These are phyloP conservation scores for Musa itinerans DNA, from an alignment of 176 grass and related monocot genomes.

Conservation along the genomic window DNA sequence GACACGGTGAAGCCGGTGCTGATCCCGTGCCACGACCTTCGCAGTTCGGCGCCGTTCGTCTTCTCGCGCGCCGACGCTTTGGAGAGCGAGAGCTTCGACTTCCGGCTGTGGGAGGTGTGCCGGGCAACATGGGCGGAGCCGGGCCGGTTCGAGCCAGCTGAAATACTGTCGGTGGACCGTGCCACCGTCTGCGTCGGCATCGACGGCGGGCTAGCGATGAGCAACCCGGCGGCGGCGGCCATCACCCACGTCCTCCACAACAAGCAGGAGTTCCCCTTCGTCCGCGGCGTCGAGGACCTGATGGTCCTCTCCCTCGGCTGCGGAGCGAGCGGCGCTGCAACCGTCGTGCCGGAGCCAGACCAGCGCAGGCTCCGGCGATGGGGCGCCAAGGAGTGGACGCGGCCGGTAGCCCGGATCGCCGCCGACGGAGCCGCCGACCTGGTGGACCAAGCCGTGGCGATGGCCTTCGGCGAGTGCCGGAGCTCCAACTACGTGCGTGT, in stretches of 20 bases:
- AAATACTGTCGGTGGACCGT: conserved; percentile 61
- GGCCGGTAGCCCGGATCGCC: conserved; percentile 79
- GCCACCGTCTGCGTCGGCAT: conserved; percentile 57
- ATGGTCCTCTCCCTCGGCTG: conserved; percentile 89
- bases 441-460: conserved; percentile 91
- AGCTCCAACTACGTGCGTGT: conserved; percentile 82
- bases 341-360: conserved; percentile 26
- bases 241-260: conserved; percentile 99
- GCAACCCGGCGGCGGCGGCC: conserved; percentile 66
- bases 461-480: conserved; percentile 82
- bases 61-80: conserved; percentile 93
- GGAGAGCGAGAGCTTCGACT: conserved; percentile 86
- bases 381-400: conserved; percentile 82
- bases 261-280: conserved; percentile 97
- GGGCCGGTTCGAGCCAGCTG: conserved; percentile 70
- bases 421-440: conserved; percentile 86
- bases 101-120: conserved; percentile 87
- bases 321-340: conserved; percentile 29
- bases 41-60: conserved; percentile 58
- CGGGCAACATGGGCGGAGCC: conserved; percentile 83
- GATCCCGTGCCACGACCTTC: conserved; percentile 87
- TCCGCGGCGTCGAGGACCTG: conserved; percentile 94
- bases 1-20: conserved; percentile 90
- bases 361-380: conserved; percentile 42
- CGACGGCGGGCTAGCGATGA: conserved; percentile 75